phyloP scores from a whole-genome alignment of 78 protist species.

The Pelomyxa schiedti region DNA sequence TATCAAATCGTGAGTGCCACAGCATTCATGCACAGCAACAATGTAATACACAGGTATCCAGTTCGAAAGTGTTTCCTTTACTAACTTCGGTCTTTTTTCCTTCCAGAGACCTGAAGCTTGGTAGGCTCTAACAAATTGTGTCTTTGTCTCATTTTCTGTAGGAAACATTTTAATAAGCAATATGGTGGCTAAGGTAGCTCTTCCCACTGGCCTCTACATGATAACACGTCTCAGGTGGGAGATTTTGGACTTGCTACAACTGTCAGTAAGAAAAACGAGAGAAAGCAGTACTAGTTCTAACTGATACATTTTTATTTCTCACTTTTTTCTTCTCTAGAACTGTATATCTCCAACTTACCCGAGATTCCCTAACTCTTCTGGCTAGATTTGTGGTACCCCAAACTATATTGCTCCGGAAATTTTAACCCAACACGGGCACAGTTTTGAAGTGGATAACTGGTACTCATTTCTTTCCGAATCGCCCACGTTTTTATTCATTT shows the following conservation, averaged over 20 bases:
- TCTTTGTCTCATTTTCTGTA: constrained; percentile 16
- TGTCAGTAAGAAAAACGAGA: constrained; percentile 68
- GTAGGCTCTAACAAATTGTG: constrained; percentile 14
- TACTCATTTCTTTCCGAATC: background rate
- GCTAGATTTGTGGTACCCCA: constrained; percentile 97
- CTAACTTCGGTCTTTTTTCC: background rate
- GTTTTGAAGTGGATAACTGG: constrained; percentile 56
- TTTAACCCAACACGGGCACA: constrained; percentile 57
- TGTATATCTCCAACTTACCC: background rate
- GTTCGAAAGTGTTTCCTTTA: background rate
- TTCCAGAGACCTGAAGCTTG: constrained; percentile 37
- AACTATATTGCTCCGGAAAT: constrained; percentile 98
- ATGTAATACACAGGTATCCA: constrained; percentile 57
- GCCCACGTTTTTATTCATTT: constrained; percentile 67
- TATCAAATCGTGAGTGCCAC: constrained; percentile 38
- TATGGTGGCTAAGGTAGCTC: constrained; percentile 82
- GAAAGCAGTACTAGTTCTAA: constrained; percentile 52
- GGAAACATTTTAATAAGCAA: background rate
- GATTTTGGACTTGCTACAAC: constrained; percentile 94
- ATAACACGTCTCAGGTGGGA: constrained; percentile 78
- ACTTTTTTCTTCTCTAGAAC: background rate
- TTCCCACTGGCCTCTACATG: constrained; percentile 57
- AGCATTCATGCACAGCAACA: constrained; percentile 39
- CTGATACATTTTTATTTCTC: background rate
- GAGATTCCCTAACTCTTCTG: background rate